Evolutionary conservation across 2,329 filamentous ascomycete genomes (phyloP).

Genomic region (Furcasterigmium furcatum): DNA sequence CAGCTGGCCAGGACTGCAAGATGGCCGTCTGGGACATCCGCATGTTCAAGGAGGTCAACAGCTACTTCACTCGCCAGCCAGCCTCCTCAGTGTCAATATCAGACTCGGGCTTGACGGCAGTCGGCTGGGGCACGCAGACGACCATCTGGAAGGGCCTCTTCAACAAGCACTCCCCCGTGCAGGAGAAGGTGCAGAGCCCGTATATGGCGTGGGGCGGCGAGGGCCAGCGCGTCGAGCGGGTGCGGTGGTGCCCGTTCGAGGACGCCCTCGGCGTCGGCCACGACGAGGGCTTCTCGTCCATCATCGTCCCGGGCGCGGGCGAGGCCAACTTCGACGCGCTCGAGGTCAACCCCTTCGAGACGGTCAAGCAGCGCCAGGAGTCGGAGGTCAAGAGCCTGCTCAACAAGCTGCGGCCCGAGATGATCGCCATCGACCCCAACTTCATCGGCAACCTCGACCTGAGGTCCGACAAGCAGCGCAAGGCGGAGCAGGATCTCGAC

Average conservation of each 20-base stretch:
- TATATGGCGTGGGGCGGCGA: conserved; percentile 95
- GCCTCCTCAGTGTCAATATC: conserved; percentile 84
- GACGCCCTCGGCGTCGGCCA: conserved; percentile 87
- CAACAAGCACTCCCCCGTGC: conserved; percentile 65
- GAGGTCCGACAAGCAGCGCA: conserved; percentile 72
- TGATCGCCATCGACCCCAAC: conserved; percentile 93
- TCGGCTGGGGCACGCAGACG: conserved; percentile 86
- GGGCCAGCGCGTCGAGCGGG: conserved; percentile 73
- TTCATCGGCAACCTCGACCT: conserved; percentile 87
- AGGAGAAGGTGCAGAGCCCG: conserved; percentile 77
- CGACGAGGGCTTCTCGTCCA: conserved; percentile 79
- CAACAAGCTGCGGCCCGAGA: conserved; percentile 93
- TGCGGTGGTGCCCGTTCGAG: conserved; percentile 92
- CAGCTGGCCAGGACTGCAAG: conserved; percentile 81
- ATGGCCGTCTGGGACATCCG: conserved; percentile 97
- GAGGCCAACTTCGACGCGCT: conserved; percentile 95
- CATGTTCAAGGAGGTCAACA: conserved; percentile 90
- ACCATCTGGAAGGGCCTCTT: conserved; percentile 92
- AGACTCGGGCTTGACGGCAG: conserved; percentile 81
- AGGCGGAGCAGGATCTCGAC: conserved; percentile 78
- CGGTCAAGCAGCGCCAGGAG: conserved; percentile 86
- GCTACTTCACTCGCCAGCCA: conserved; percentile 79
- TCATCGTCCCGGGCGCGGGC: conserved; percentile 91
- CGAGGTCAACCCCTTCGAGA: conserved; percentile 95
- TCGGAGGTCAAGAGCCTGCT: conserved; percentile 84